Base-by-base conservation (phyloP, 140 eudicot genomes). In the Flaveria floridana region DNA sequence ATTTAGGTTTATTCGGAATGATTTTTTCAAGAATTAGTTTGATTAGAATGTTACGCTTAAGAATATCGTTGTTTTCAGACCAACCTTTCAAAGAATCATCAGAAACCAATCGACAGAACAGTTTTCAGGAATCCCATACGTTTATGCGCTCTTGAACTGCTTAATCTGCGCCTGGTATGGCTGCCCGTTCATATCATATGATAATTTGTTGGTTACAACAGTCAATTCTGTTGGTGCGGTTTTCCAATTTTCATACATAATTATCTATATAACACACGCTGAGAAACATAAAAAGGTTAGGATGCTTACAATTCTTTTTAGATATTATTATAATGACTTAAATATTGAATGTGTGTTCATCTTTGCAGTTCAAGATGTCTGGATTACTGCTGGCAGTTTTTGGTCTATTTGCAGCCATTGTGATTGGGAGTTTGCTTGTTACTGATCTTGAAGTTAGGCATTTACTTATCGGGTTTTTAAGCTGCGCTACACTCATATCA, bases 151-250 rank as follows among this genome's bases (percentile, higher is more conserved):
- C 78, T 72, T 92, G 78, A 92, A 92, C 83, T 92, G 98, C 88
- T 81, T 89, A 74, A 86, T 89, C 69, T 87, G 96, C 67, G 90
- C 95, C 7, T 89, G 95, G 96, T 92, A 92, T 74, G 97, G 97
- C 72, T 57, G 83, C 70, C 97, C 97, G n/a, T 47, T 82, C 74
- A 84, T 92, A 66, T 89, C 97, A 3, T 47, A 71, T 6, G 95
- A 86, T 70, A 89, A 87, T 80, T 19, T 89, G 19, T 71, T 87
- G 80, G 89, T 92, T 39, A 79, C 92, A 20, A 87, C 97, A 0
- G 97, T 92, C 71, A 92, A 92, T 83, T 87, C 95, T 12, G 70
- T 81, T 73, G 98, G 96, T 62, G 92, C 96, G 9, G 79, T 86
- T 78, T 89, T 92, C 80, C 96, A 89, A 58, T 52, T 87, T 19